Base-by-base conservation (phyloP, 306 rosid genomes). In the Mimosa pudica region DNA sequence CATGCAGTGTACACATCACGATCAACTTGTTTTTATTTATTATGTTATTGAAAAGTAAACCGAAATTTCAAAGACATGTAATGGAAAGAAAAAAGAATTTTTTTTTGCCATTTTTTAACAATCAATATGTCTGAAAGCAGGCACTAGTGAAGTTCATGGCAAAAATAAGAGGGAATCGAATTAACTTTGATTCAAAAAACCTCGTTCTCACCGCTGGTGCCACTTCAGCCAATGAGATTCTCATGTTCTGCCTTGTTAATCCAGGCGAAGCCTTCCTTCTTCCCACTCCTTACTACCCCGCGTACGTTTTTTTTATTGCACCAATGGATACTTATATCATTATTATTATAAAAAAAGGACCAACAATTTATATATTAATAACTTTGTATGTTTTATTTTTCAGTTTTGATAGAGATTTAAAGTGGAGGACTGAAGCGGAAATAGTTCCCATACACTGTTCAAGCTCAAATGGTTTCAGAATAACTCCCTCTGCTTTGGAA, bases 281-380 rank as follows among this genome's bases (percentile, higher is more conserved):
- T 76, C 98, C 98, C 51, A 85, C 89, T 20, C 98, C 98, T 1
- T 94, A 94, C 83, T 94, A 94, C 67, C 98, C 97, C 4, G 98
- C 97, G 97, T 91, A 85, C 33, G 8, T 20, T 77, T 11, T 51
- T 14, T 10, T 8, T 60, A 2, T 61, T 61, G 11, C 16, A 61
- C 11, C 4, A 61, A 10, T 61, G 61, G 9, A 1, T 55, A 3
- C 14, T 11, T 61, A 4, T 10, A 24, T 18, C 8, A 18, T 57
- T 9, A 24, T 10, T 9, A 60, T 36, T 60, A 9, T 0, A 24
- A 24, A 60, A 58, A 0, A 60, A 0, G 30, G 13, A 38, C 48
- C 71, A 16, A 1, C 3, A 33, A 63, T 33, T 14, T 4, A 20
- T 18, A 38, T 14, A 24, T 24, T 24, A 51, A 13, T 18, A 3